Base-by-base conservation (phyloP, 2,329 filamentous ascomycete genomes). In the Grosmannia huntii region DNA sequence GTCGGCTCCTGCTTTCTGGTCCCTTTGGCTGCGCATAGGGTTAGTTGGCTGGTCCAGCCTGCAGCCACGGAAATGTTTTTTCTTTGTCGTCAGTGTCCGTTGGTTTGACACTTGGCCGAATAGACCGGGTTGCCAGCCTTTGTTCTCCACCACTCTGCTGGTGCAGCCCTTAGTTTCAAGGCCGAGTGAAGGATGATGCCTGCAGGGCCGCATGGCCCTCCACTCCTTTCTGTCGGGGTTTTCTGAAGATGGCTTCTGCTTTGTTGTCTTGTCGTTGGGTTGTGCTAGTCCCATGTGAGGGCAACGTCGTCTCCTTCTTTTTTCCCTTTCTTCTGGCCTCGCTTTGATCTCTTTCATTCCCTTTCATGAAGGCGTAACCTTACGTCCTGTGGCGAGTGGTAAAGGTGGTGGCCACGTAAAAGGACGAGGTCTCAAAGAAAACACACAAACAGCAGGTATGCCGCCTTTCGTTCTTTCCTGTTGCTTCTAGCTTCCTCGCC, bases 91-190 rank as follows among this genome's bases (percentile, higher is more conserved):
- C 56, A 33, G 49, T 27, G 54, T 52, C 51, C 57, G 60, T 59
- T 62, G 59, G 60, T 31, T 60, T 57, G 58, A 59, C 60, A 57
- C 60, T 60, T 59, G 55, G 46, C 56, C 60, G 51, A 57, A 60
- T 59, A 57, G 55, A 56, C 55, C 48, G 53, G 16, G 21, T 52
- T 19, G 51, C 28, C 36, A 53, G 56, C 49, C 59, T 62, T 60
- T 60, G 60, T 60, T 60, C 59, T 59, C 60, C 60, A 60, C 60
- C 57, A 27, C 19, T 16, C 11, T 31, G 23, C 57, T 33, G 38
- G 36, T 38, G 50, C 55, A 56, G 55, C 36, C 56, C 46, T 57
- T 57, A 52, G 57, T 41, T 21, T 56, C 36, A 53, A 54, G 46
- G 28, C 49, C 52, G 53, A 27, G 25, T 25, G 21, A 19, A 57